phyloP scores from a whole-genome alignment of 2,329 filamentous ascomycete species.

The Amauroascus verrucosus region DNA sequence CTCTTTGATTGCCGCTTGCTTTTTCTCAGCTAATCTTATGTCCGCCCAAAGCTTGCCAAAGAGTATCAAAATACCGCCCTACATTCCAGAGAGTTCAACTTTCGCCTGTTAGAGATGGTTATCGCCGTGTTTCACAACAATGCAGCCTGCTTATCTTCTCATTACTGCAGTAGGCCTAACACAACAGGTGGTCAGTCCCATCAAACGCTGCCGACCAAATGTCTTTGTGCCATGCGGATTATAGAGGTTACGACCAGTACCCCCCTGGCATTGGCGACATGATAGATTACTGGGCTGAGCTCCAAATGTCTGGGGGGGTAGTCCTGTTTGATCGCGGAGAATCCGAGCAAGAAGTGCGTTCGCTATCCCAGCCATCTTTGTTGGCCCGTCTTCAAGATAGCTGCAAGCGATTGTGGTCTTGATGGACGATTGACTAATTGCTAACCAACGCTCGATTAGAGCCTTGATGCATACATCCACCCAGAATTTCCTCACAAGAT shows the following conservation, averaged over 20 bases:
- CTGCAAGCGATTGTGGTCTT: no score
- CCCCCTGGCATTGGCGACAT: slow-evolving; percentile 21
- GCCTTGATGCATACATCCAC: not conserved
- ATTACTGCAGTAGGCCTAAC: no score
- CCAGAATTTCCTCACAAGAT: not conserved
- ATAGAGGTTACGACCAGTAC: slow-evolving; percentile 14
- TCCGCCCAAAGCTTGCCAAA: not conserved
- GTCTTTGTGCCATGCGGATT: not conserved
- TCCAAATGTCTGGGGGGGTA: slow-evolving; percentile 21
- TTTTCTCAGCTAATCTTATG: not conserved
- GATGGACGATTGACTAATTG: no score
- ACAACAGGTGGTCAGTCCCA: no score
- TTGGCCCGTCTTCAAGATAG: not conserved
- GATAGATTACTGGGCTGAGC: slow-evolving; percentile 23
- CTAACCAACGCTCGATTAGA: not conserved
- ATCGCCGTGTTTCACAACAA: slow-evolving; percentile 1
- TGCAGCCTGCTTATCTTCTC: no score
- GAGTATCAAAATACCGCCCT: slow-evolving; percentile 8
- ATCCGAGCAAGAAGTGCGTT: not conserved
- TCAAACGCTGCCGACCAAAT: no score
- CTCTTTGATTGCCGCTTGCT: not conserved
- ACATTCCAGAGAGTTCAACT: not conserved
- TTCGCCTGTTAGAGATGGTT: slow-evolving; percentile 7
- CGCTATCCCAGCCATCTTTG: not conserved
- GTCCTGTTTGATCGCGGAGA: slow-evolving; percentile 20